Conservation (phyloP, 257 asterid genomes). For the Gentiana macrophylla region DNA sequence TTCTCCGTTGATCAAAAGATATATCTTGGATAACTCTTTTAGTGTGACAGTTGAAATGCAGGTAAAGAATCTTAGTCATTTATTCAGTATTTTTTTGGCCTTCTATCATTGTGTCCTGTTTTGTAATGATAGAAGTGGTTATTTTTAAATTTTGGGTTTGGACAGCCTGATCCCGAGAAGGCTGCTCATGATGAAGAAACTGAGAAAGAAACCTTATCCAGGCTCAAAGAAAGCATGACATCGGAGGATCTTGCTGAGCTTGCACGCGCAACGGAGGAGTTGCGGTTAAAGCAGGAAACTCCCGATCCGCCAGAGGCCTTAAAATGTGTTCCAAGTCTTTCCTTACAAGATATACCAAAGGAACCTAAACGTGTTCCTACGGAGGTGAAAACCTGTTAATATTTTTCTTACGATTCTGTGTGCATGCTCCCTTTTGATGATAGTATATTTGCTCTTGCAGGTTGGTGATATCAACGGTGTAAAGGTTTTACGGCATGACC, state of each 20-base stretch:
- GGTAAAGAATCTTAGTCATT: slow-evolving; percentile 23
- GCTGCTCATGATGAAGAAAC: slow-evolving; percentile 78
- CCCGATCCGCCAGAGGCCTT: slow-evolving; percentile 98
- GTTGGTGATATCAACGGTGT: slow-evolving; percentile 70
- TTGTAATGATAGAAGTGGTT: background rate
- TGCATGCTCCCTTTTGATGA: slow-evolving; percentile 9
- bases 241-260: slow-evolving; percentile 95
- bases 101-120: background rate
- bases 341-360: slow-evolving; percentile 83
- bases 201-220: slow-evolving; percentile 65
- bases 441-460: slow-evolving; percentile 30
- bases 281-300: slow-evolving; percentile 89
- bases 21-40: slow-evolving; percentile 70
- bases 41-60: slow-evolving; percentile 92
- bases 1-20: slow-evolving; percentile 75
- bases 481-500: slow-evolving; percentile 72
- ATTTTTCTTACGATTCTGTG: slow-evolving; percentile 8
- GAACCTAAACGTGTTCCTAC: slow-evolving; percentile 60
- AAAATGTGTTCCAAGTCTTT: slow-evolving; percentile 79
- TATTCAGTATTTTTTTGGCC: background rate
- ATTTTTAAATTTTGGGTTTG: slow-evolving; percentile 6
- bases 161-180: slow-evolving; percentile 93
- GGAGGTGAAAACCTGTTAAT: slow-evolving; percentile 46
- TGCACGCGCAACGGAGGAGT: slow-evolving; percentile 85
- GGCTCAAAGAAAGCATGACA: slow-evolving; percentile 80